Percentiles rank a stretch among this genome's conserved stretches.
Evolutionary conservation across 2,329 filamentous ascomycete species (phyloP).

Genomic region (Elsinoe perseae): DNA sequence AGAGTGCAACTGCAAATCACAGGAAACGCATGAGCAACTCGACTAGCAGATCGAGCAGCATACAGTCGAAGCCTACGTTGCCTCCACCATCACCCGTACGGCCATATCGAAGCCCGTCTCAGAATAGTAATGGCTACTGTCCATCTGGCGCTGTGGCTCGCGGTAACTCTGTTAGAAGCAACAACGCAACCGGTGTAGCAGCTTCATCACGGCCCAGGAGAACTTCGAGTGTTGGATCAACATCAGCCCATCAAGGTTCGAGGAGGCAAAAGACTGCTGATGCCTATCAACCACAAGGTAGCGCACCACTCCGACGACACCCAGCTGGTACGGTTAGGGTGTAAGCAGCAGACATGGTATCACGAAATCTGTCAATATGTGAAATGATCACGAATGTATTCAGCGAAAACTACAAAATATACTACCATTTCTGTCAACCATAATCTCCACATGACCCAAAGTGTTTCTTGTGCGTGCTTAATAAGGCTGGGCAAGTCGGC

Average conservation of each 20-base stretch:
- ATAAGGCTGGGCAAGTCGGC: not conserved
- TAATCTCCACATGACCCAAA: not conserved
- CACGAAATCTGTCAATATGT: not conserved
- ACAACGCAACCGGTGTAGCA: not conserved
- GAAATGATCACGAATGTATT: not conserved
- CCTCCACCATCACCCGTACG: constrained; percentile 3
- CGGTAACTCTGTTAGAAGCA: not conserved
- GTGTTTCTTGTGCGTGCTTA: too few relatives aligned
- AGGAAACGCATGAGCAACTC: not conserved
- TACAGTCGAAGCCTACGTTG: not conserved
- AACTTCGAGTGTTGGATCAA: constrained; percentile 1
- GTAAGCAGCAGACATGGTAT: not conserved
- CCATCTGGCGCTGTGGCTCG: not conserved
- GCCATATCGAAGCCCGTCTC: not conserved
- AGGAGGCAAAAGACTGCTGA: not conserved
- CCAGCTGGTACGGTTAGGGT: not conserved
- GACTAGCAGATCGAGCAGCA: not conserved
- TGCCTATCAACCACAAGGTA: not conserved
- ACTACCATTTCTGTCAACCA: not conserved
- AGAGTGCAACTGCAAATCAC: not conserved
- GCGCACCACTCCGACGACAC: not conserved
- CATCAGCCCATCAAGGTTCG: not conserved
- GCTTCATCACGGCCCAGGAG: not conserved
- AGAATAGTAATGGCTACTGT: not conserved
- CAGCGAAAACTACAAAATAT: not conserved